Percentiles rank a stretch among this genome's conserved stretches.
Evolutionary conservation across 2,329 filamentous ascomycete species (phyloP).

Genomic region (Ophiostoma triangulosporum): DNA sequence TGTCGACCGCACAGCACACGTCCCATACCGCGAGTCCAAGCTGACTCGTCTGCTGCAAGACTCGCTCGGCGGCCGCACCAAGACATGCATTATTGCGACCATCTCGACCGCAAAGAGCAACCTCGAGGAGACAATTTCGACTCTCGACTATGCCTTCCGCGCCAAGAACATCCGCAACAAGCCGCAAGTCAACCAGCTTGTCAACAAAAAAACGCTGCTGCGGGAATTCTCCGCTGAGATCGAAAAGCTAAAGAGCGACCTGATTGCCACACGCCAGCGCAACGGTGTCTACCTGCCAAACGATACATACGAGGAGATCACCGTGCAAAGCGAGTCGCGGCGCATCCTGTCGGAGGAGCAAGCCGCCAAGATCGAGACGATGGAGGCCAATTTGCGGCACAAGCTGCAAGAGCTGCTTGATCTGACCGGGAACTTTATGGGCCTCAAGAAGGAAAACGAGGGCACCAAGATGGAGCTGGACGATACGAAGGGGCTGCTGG

Average conservation of each 20-base stretch:
- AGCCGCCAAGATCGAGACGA: slow-evolving; percentile 76
- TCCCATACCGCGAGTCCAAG: slow-evolving; percentile 88
- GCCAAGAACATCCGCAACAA: slow-evolving; percentile 99
- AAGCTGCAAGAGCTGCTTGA: slow-evolving; percentile 88
- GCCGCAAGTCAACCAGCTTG: slow-evolving; percentile 81
- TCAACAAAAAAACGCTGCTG: slow-evolving; percentile 86
- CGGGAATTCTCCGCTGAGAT: slow-evolving; percentile 86
- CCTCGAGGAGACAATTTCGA: slow-evolving; percentile 94
- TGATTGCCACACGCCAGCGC: slow-evolving; percentile 82
- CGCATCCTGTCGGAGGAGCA: slow-evolving; percentile 89
- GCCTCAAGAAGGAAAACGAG: slow-evolving; percentile 81
- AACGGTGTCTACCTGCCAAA: slow-evolving; percentile 91
- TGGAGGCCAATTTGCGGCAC: slow-evolving; percentile 81
- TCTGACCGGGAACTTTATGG: slow-evolving; percentile 75
- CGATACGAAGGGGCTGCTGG: slow-evolving; percentile 66
- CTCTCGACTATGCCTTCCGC: slow-evolving; percentile 91
- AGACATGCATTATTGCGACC: slow-evolving; percentile 97
- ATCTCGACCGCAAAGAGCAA: slow-evolving; percentile 91
- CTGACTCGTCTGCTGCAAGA: slow-evolving; percentile 90
- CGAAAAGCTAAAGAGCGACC: slow-evolving; percentile 83
- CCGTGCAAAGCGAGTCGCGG: slow-evolving; percentile 79
- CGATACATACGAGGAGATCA: slow-evolving; percentile 82
- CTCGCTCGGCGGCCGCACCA: slow-evolving; percentile 86
- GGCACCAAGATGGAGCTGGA: slow-evolving; percentile 57
- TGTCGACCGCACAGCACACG: slow-evolving; percentile 79